phyloP scores from a whole-genome alignment of 2,329 filamentous ascomycete genomes.

The Phialocephala sp. region DNA sequence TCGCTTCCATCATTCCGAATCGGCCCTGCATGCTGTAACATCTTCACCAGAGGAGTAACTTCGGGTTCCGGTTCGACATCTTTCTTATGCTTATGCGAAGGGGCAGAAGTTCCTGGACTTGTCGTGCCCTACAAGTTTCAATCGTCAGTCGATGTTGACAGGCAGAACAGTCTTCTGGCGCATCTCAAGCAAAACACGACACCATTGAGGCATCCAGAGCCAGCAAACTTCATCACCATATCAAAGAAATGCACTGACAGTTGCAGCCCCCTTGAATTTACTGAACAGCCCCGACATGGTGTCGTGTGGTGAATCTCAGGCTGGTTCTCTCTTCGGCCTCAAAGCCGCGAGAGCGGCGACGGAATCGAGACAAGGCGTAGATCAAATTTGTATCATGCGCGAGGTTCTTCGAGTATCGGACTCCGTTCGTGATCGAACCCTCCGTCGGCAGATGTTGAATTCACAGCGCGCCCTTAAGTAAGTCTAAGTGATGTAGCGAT shows the following conservation, averaged over 20 bases:
- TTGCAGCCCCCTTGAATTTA: conserved; percentile 61
- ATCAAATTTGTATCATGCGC: conserved; percentile 31
- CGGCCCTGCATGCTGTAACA: conserved; percentile 81
- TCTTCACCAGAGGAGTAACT: conserved; percentile 69
- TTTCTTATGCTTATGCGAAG: conserved; percentile 39
- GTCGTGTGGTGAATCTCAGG: conserved; percentile 15
- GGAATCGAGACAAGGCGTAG: conserved; percentile 22
- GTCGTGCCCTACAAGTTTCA: conserved; percentile 27
- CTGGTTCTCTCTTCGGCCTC: conserved; percentile 25
- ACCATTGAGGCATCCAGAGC: neutral
- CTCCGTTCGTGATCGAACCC: neutral
- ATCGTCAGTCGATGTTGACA: conserved; percentile 27
- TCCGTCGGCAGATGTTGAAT: conserved; percentile 13
- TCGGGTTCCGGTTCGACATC: conserved; percentile 51
- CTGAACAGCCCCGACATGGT: conserved; percentile 63
- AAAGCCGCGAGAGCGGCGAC: conserved; percentile 30
- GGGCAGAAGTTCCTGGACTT: conserved; percentile 33
- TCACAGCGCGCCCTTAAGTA: neutral
- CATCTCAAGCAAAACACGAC: neutral
- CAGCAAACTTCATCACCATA: neutral
- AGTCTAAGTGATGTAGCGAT: conserved; percentile 10
- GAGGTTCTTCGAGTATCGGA: conserved; percentile 6
- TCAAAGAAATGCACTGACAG: conserved; percentile 52
- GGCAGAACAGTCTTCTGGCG: conserved; percentile 9
- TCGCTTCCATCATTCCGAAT: conserved; percentile 88